These are phyloP conservation scores for Pulveroboletus sp. DNA, from an alignment of 768 basidiomycete genomes.

Conservation along the genomic window DNA sequence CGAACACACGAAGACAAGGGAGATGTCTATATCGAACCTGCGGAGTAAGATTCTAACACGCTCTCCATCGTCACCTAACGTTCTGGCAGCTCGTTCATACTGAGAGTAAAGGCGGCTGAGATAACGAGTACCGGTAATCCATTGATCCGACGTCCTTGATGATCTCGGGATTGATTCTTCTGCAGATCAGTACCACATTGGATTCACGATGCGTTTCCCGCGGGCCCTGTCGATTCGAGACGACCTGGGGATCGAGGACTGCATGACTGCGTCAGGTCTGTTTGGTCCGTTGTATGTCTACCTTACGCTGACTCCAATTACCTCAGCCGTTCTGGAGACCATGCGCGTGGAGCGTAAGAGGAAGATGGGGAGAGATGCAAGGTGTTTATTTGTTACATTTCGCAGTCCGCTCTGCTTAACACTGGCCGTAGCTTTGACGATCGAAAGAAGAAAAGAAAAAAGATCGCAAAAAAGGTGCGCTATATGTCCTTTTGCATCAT, in stretches of 20 bases:
- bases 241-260: slow-evolving; percentile 70
- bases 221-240: slow-evolving; percentile 78
- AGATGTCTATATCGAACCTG: slow-evolving; percentile 87
- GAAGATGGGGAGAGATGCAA: slow-evolving; percentile 63
- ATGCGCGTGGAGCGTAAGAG: slow-evolving; percentile 67
- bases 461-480: slow-evolving; percentile 25
- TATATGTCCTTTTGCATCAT: not conserved
- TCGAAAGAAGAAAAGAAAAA: slow-evolving; percentile 31
- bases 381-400: slow-evolving; percentile 33
- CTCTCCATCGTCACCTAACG: not conserved
- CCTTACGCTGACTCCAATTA: not conserved
- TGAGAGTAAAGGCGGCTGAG: slow-evolving; percentile 93
- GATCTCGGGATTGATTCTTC: not conserved
- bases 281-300: not conserved
- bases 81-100: slow-evolving; percentile 75
- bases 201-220: slow-evolving; percentile 93
- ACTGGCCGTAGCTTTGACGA: slow-evolving; percentile 29
- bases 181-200: slow-evolving; percentile 78
- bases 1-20: slow-evolving; percentile 76
- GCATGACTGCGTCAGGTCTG: slow-evolving; percentile 66
- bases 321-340: slow-evolving; percentile 55
- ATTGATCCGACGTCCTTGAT: not conserved
- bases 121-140: slow-evolving; percentile 70
- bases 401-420: not conserved
- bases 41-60: slow-evolving; percentile 55